A percentile compares a stretch with the other conserved stretches of the same genome.
Conservation (phyloP, 306 rosid species). For the Phaseolus lunatus region DNA sequence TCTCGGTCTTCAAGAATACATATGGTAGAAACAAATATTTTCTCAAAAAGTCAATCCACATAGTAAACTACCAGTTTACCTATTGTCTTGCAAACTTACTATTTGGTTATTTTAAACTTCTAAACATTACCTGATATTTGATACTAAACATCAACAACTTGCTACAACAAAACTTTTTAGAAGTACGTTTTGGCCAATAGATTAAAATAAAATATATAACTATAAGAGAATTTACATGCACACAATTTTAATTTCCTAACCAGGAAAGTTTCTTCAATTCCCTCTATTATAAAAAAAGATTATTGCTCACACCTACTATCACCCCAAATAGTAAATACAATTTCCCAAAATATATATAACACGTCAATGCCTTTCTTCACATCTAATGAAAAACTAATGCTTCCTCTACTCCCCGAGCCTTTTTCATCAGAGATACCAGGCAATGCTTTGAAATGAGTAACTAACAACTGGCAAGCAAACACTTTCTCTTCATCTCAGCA, state of each 20-base stretch:
- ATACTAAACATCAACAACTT: constrained; percentile 18
- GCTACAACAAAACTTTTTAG: background rate
- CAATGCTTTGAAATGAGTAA: constrained; percentile 24
- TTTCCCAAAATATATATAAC: background rate
- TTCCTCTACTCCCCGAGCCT: constrained; percentile 19
- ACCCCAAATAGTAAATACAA: background rate
- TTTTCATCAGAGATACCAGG: constrained; percentile 38
- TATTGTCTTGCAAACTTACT: constrained; percentile 35
- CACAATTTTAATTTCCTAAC: constrained; percentile 20
- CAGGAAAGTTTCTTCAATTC: constrained; percentile 13
- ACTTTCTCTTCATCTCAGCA: constrained; percentile 25
- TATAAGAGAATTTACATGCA: background rate
- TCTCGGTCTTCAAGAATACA: constrained; percentile 81
- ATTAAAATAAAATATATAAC: background rate
- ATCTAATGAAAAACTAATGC: constrained; percentile 36
- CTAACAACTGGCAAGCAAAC: constrained; percentile 33
- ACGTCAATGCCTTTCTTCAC: background rate
- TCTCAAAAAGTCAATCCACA: constrained; percentile 60
- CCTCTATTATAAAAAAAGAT: background rate
- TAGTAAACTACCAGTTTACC: constrained; percentile 47
- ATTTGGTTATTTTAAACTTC: constrained; percentile 17
- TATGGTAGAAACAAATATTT: constrained; percentile 59
- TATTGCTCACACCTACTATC: background rate
- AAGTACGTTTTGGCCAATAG: background rate
- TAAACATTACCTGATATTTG: constrained; percentile 10